Base-by-base conservation (phyloP, 73 alveolate species). In the Paraurostyla sp. region DNA sequence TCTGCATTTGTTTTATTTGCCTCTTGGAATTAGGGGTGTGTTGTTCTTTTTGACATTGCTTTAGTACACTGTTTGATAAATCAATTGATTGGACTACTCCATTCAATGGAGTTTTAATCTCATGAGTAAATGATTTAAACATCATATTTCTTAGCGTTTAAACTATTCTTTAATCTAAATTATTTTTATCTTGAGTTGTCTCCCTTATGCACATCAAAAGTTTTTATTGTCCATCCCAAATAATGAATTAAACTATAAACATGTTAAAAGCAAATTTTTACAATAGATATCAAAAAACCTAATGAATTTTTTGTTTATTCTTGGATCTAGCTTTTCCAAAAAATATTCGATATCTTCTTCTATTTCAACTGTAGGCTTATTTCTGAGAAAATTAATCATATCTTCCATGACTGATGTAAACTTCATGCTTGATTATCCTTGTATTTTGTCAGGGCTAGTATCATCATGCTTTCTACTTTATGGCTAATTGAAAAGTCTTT, bases 41-140 rank as follows among this genome's bases (percentile, higher is more conserved):
- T 1, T 11, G 3, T 33, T 3, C 18, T 36, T 68, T 43, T 68
- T 68, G 56, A 2, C 9, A 33, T 48, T 78, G 3, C 54, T 54
- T 78, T n/a, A 73, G 22, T 15, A 45, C 6, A 11, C 42, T 25
- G 16, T 78, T 52, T 16, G 73, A 33, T 0, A 78, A 27, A 35
- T 78, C 89, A 4, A 78, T 49, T 29, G 89, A 9, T 54, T 49
- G 32, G 3, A 78, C 69, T 7, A 78, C 78, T 1, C 80, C 89
- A 78, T 78, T 78, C 6, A 78, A 36, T 6, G 89, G 89, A 4
- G 89, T 78, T 38, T 54, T 78, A 7, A 78, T 78, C 62, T 78
- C 89, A 78, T 78, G 89, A 15, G 89, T 78, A 41, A 78, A 78
- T 20, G 89, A 78, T 27, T 78, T 78, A 38, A 78, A 78, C 89